Percentiles rank a stretch among this genome's conserved stretches.
These are phyloP conservation scores for Paulownia fortunei DNA, from an alignment of 257 asterid species.

Conservation along the genomic window DNA sequence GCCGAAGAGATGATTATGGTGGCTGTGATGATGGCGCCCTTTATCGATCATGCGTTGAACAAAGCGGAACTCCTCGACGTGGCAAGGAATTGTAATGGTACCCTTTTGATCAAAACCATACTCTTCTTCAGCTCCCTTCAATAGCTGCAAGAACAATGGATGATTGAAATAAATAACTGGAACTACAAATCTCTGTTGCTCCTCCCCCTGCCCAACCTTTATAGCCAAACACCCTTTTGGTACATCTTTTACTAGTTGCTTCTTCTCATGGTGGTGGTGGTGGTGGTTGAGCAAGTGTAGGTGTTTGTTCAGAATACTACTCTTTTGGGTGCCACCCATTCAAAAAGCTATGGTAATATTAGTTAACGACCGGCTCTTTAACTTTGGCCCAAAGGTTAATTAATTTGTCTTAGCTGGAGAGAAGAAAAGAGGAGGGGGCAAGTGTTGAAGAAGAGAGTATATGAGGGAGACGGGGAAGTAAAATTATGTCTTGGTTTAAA, in stretches of 20 bases:
- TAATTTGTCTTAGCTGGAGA: too few species aligned
- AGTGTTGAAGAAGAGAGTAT: too few species aligned
- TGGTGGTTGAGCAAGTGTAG: not conserved
- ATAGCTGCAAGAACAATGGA: slow-evolving; percentile 44
- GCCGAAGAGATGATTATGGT: slow-evolving; percentile 15
- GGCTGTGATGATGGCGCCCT: slow-evolving; percentile 25
- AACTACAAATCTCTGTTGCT: slow-evolving; percentile 40
- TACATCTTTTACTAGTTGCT: not conserved
- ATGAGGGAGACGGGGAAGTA: too few species aligned
- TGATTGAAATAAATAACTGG: slow-evolving; percentile 49
- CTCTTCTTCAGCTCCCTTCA: slow-evolving; percentile 51
- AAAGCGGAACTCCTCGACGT: slow-evolving; percentile 38
- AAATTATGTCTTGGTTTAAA: too few species aligned
- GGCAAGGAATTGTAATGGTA: slow-evolving; percentile 49
- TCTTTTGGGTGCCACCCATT: not conserved
- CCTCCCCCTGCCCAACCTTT: slow-evolving; percentile 38
- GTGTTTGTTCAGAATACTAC: not conserved
- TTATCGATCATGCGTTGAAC: slow-evolving; percentile 36
- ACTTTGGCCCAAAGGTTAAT: too few species aligned
- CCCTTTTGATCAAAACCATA: slow-evolving; percentile 56
- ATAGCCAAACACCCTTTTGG: slow-evolving; percentile 48
- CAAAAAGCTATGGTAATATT: too few species aligned
- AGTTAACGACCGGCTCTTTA: too few species aligned
- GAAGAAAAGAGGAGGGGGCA: too few species aligned
- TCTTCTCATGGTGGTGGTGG: not conserved